Evolutionary conservation across 139 green algal species (phyloP), one percentile per base, ranked within the genome.

Genomic region (Chlorella ohadii): DNA sequence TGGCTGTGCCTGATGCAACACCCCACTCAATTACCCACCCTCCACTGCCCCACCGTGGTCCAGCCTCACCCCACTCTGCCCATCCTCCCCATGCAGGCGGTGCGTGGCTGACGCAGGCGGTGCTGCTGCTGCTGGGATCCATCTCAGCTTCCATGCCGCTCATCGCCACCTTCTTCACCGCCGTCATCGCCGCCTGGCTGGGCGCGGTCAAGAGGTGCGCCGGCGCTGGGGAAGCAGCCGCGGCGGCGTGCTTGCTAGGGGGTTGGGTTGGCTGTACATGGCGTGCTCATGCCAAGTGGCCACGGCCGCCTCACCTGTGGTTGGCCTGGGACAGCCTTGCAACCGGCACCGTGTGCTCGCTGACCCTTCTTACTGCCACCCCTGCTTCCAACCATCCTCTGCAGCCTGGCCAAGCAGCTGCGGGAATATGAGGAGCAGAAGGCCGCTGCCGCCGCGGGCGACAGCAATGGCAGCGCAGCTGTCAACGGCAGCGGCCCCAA

Each of bases 41-140:
- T n/a, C 51, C 44, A 51, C 9, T 6, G 44, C 44, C 9, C 51
- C 11, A 4, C 12, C 15, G 51, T 22, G 3, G 51, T 59, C 15
- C 51, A 59, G 15, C 51, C 51, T 59, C 51, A 59, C 51, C 51
- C 51, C 51, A 19, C 19, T n/a, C 72, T 16, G 28, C 47, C n/a
- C n/a, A 27, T 28, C 72, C 11, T 44, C 41, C 17, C 23, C 12
- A 11, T 33, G 72, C 74, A 81, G 92, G 93, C 34, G 91, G 86
- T 6, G 86, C 84, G 25, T 92, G 90, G 87, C 82, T 92, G n/a
- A 92, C 87, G 6, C 90, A 93, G 82, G 90, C 88, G 13, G 85
- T 95, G 72, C 79, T 97, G 72, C 86, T 97, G 75, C 74, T 79
- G 13, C 80, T 84, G 39, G 92, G 92, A 33, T 90, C 78, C 51